Conservation (phyloP, 1,284 basidiomycete species). For the Xerocomus amazonicus region DNA sequence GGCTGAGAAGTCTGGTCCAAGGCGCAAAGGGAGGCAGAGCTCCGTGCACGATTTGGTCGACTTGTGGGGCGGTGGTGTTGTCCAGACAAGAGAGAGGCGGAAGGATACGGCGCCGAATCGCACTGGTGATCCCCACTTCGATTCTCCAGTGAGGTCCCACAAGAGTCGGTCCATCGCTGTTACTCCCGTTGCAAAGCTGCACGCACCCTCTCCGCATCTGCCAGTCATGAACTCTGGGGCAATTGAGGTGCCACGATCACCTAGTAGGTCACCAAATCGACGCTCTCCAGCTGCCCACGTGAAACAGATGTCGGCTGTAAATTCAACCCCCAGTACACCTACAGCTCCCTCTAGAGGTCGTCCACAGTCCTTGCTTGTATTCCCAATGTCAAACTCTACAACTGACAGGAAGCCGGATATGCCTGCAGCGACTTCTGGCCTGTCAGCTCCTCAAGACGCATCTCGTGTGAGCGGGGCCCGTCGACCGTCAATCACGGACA, state of each 20-base stretch:
- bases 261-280: conserved; percentile 30
- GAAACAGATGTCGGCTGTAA: conserved; percentile 26
- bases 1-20: conserved; percentile 23
- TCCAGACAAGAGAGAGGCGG: conserved; percentile 38
- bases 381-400: conserved; percentile 50
- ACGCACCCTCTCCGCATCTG: conserved; percentile 30
- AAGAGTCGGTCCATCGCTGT: conserved; percentile 21
- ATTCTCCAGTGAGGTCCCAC: conserved; percentile 13
- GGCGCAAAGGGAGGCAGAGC: conserved; percentile 53
- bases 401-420: conserved; percentile 34
- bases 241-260: conserved; percentile 25
- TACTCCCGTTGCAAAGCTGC: conserved; percentile 19
- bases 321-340: conserved; percentile 22
- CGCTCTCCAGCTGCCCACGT: conserved; percentile 25
- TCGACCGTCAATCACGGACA: conserved; percentile 75
- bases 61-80: conserved; percentile 60
- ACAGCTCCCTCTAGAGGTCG: conserved; percentile 43
- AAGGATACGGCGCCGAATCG: conserved; percentile 24
- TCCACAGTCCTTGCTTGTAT: conserved; percentile 73
- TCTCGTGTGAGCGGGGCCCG: conserved; percentile 39
- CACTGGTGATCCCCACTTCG: conserved; percentile 18
- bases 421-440: conserved; percentile 33
- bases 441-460: conserved; percentile 44
- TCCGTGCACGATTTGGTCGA: conserved; percentile 79
- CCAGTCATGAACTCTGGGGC: conserved; percentile 18